Evolutionary conservation across 306 rosid species (phyloP), one percentile per base, ranked within the genome.

Genomic region (Inga laurina): DNA sequence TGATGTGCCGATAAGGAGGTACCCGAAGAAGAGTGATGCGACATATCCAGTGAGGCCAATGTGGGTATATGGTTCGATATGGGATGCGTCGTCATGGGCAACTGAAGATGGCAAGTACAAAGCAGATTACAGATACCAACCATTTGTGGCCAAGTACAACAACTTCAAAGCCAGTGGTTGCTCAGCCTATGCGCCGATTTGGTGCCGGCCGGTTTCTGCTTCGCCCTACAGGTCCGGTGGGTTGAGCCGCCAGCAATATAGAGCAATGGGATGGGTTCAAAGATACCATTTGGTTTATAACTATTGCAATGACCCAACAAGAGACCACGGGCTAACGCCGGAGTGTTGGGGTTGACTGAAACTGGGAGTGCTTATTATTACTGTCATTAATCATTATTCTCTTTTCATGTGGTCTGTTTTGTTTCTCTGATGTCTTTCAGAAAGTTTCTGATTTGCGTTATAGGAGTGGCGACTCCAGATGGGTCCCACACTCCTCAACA

Each of bases 51-150:
- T 92, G 0, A 86, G 98, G 64, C 99, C 99, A 88, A 93, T 96
- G 98, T 96, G 99, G 99, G 69, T 94, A 0, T 93, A 96, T 78
- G 99, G 99, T 37, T 96, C 99, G 65, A 96, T 96, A 66, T 96
- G 99, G 98, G 99, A 96, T 77, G 99, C 99, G 8, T 96, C 99
- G 34, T 92, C 99, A 11, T 96, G 99, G 99, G 99, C 99, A 21
- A 96, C 98, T 3, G 99, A 93, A 77, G 97, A 96, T 88, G 99
- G 99, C 1, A 96, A 94, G 74, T 96, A 96, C 91, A 96, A 90
- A 87, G 99, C 97, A 35, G 97, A 96, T 82, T 96, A 96, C 8
- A 93, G 70, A 61, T 96, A 94, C 85, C 98, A 96, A 75, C 99
- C 98, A 35, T 96, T 96, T 85, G 91, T 92, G 73, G 99, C 99